phyloP scores from a whole-genome alignment of 2,329 filamentous ascomycete species.

The Biscogniauxia sp. region DNA sequence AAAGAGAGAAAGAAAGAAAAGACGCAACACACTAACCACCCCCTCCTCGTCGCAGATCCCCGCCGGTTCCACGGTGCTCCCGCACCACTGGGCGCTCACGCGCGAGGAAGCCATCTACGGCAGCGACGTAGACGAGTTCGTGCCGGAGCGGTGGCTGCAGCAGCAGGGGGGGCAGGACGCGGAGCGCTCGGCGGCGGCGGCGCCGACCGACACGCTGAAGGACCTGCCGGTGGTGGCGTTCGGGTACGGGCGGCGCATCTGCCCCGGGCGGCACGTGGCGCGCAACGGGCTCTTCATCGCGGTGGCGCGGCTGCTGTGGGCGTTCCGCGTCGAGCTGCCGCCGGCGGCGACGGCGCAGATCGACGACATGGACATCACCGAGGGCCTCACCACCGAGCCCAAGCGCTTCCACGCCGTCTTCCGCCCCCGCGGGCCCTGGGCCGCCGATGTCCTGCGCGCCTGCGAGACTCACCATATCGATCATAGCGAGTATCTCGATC shows the following conservation, averaged over 20 bases:
- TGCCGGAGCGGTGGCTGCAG: constrained; percentile 34
- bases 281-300: not conserved
- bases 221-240: not conserved
- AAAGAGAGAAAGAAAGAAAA: too few relatives aligned
- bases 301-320: constrained; percentile 17
- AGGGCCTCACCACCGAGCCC: not conserved
- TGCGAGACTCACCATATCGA: not conserved
- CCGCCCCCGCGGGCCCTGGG: not conserved
- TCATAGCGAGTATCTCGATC: not conserved
- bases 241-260: not conserved
- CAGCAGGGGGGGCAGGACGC: constrained; percentile 4
- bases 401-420: not conserved
- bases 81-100: constrained; percentile 40
- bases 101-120: constrained; percentile 43
- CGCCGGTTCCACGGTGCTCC: constrained; percentile 41
- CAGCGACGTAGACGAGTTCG: constrained; percentile 27
- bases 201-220: not conserved
- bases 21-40: not conserved
- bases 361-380: constrained; percentile 22
- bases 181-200: too few relatives aligned
- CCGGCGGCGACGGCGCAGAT: constrained; percentile 17
- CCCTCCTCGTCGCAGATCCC: constrained; percentile 33
- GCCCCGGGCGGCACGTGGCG: not conserved
- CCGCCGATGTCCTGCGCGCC: not conserved
- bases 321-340: constrained; percentile 39